Percentiles rank a stretch among this genome's conserved stretches.
Evolutionary conservation across 805 yeast species (phyloP).

Genomic region (Lipomyces spencermartinsiae): DNA sequence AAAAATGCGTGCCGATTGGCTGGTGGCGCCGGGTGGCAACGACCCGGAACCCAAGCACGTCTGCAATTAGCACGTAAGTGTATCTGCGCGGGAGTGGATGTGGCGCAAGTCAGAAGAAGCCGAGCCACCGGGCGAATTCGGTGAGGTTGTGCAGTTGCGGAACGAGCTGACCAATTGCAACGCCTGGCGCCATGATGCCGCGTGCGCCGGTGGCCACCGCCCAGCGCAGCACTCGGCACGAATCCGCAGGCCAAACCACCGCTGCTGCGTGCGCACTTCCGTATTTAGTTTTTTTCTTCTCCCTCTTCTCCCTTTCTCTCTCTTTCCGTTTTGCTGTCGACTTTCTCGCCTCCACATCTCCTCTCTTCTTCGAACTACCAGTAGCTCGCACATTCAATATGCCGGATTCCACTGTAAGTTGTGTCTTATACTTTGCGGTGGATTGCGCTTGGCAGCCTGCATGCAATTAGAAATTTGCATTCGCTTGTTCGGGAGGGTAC

Average conservation of each 20-base stretch:
- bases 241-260: neutral
- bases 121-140: neutral
- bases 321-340: neutral
- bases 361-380: neutral
- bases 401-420: constrained; percentile 10
- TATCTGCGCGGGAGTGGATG: neutral
- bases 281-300: neutral
- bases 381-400: neutral
- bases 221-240: neutral
- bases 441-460: neutral
- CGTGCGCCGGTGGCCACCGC: neutral
- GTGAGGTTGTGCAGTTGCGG: neutral
- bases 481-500: neutral
- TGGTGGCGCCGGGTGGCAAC: constrained; percentile 1
- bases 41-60: neutral
- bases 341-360: neutral
- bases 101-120: neutral
- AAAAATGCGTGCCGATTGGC: neutral
- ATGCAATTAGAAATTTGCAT: neutral
- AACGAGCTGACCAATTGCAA: neutral
- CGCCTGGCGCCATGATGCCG: neutral
- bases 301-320: neutral
- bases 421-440: neutral
- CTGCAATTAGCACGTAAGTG: neutral
- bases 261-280: neutral